Evolutionary conservation across 306 rosid species (phyloP), one percentile per base, ranked within the genome.

Genomic region (Sophora flavescens): DNA sequence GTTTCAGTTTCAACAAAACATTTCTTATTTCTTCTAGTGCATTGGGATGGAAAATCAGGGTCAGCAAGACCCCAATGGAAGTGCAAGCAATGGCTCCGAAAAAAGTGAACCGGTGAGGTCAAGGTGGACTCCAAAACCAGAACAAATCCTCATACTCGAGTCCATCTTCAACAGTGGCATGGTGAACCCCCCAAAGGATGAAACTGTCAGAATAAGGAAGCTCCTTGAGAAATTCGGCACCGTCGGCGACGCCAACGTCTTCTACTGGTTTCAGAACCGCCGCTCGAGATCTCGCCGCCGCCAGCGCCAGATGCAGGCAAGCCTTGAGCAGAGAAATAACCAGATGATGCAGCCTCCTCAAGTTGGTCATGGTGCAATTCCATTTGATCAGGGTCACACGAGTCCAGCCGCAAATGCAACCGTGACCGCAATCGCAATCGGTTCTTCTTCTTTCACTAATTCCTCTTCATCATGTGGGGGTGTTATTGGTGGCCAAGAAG

Each of bases 231-330:
- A 87, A 80, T 95, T 95, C 45, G 99, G 99, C 9, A 10, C 90
- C 0, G 97, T 95, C 0, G 97, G 93, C 0, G 97, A 95, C 13
- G 97, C 97, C 22, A 95, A 95, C 75, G 97, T 95, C 77, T 95
- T 95, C 75, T 95, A 95, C 88, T 95, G 97, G 99, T 95, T 95
- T 74, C 99, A 95, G 70, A 95, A 95, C 84, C 92, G 99, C 2
- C 91, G 98, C 1, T 95, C 98, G 1, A 77, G 98, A 80, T 90
- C 98, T 11, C 94, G 97, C 67, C 97, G 99, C 80, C 95, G 99
- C 39, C 99, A 92, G 56, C 90, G 99, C 8, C 99, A 92, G 92
- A 36, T 90, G 70, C 91, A 85, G 32, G 96, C 94, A 0, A 64
- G 51, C 44, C 89, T 84, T 5, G 91, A 87, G 14, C 94, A 84